phyloP scores from a whole-genome alignment of 257 asterid species.

The Nicotiana benthamiana region DNA sequence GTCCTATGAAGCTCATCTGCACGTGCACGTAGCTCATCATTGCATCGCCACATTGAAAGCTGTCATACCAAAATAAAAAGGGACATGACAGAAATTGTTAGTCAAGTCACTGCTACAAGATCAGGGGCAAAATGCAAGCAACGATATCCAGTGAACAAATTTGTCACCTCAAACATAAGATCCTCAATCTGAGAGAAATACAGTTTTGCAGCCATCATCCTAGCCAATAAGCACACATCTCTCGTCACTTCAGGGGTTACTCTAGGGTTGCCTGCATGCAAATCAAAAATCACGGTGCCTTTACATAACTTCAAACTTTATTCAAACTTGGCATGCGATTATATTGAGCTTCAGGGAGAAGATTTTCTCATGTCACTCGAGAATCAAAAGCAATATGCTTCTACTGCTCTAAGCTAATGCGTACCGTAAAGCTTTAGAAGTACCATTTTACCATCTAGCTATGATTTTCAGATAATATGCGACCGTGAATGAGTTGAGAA shows the following conservation, averaged over 20 bases:
- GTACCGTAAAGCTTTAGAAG: neutral
- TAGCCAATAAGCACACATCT: conserved; percentile 83
- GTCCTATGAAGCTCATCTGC: conserved; percentile 64
- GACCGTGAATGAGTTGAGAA: neutral
- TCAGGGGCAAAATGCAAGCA: neutral
- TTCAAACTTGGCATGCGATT: neutral
- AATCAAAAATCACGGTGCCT: neutral
- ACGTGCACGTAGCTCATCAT: conserved; percentile 69
- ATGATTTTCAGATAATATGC: neutral
- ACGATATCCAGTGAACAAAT: neutral
- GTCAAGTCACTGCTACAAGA: neutral
- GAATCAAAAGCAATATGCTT: conserved; percentile 1
- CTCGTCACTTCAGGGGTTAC: conserved; percentile 96
- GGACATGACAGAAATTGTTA: neutral
- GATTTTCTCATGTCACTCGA: neutral
- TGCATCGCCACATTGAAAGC: conserved; percentile 99
- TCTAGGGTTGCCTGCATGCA: conserved; percentile 73
- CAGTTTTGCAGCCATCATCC: conserved; percentile 97
- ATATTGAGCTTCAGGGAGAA: neutral
- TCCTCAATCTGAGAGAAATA: conserved; percentile 90
- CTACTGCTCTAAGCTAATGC: neutral
- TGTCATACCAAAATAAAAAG: conserved; percentile 17
- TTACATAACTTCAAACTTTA: neutral
- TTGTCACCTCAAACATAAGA: conserved; percentile 88
- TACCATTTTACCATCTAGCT: neutral